Evolutionary conservation across 345 rosid genomes (phyloP).

Genomic region (Reutealis trisperma): DNA sequence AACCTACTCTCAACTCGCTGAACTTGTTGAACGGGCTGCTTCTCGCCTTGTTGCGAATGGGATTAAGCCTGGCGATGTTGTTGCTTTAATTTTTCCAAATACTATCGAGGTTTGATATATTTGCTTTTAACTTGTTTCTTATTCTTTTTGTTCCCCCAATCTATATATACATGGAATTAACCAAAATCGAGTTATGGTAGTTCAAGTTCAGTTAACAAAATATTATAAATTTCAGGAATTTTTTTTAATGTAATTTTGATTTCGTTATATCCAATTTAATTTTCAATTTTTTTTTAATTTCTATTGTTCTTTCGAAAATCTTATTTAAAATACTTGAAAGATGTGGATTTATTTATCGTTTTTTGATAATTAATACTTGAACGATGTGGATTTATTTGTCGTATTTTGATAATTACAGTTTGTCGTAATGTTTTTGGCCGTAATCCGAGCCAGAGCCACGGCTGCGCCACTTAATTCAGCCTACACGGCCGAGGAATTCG

Average conservation of each 20-base stretch:
- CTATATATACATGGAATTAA: too few relatives aligned
- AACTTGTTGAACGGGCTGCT: slow-evolving; percentile 52
- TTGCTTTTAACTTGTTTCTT: background rate
- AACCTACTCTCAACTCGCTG: slow-evolving; percentile 51
- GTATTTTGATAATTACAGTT: slow-evolving; percentile 37
- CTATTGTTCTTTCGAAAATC: background rate
- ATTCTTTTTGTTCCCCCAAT: background rate
- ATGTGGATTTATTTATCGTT: background rate
- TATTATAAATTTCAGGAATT: too few relatives aligned
- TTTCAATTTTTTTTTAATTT: background rate
- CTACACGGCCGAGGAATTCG: slow-evolving; percentile 70
- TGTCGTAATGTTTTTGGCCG: slow-evolving; percentile 69
- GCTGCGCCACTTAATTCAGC: slow-evolving; percentile 65
- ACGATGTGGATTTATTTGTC: slow-evolving; percentile 5
- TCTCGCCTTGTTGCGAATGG: slow-evolving; percentile 49
- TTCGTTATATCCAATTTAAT: background rate
- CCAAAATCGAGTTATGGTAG: background rate
- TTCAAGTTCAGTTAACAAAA: too few relatives aligned
- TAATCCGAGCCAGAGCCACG: slow-evolving; percentile 61
- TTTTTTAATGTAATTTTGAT: too few relatives aligned
- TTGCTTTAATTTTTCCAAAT: slow-evolving; percentile 63
- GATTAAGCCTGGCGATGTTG: slow-evolving; percentile 53
- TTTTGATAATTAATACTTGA: background rate
- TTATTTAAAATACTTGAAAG: background rate
- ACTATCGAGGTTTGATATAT: slow-evolving; percentile 33